These are phyloP conservation scores for Cryoendolithus antarcticus DNA, from an alignment of 2,329 filamentous ascomycete genomes.

Conservation along the genomic window DNA sequence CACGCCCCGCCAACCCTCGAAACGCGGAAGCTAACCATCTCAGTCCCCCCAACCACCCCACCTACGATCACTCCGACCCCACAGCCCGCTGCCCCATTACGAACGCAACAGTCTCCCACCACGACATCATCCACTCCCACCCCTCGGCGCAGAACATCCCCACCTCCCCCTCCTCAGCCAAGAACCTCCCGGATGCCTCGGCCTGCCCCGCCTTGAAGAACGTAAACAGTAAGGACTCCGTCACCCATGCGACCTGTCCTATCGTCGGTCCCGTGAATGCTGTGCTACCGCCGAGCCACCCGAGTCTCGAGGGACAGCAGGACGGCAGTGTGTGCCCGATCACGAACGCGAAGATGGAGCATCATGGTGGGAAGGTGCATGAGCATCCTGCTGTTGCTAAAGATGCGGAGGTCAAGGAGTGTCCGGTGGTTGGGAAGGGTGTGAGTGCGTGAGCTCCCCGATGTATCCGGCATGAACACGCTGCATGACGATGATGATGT, in stretches of 20 bases:
- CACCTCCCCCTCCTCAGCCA: constrained; percentile 11
- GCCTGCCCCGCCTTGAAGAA: constrained; percentile 31
- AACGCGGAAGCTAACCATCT: no score
- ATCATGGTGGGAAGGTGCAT: constrained; percentile 31
- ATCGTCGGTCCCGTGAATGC: constrained; percentile 30
- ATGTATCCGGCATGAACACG: no score
- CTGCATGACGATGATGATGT: no score
- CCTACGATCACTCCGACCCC: constrained; percentile 25
- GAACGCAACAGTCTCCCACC: constrained; percentile 33
- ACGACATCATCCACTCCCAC: constrained; percentile 30
- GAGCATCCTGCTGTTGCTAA: constrained; percentile 28
- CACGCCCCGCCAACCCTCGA: background rate
- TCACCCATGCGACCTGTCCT: constrained; percentile 33
- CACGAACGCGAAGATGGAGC: constrained; percentile 32
- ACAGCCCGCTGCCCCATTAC: constrained; percentile 34
- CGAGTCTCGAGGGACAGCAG: constrained; percentile 26
- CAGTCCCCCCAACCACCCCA: constrained; percentile 5
- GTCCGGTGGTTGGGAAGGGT: constrained; percentile 28
- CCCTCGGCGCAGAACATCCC: constrained; percentile 22
- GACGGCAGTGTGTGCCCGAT: constrained; percentile 29
- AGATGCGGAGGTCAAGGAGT: constrained; percentile 26
- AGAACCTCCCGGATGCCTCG: constrained; percentile 19
- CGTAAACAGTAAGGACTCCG: constrained; percentile 24
- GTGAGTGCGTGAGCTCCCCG: constrained; percentile 1
- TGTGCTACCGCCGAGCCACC: constrained; percentile 31